These are phyloP conservation scores for Naganishia vaughanmartiniae DNA, from an alignment of 768 basidiomycete species.

Conservation along the genomic window DNA sequence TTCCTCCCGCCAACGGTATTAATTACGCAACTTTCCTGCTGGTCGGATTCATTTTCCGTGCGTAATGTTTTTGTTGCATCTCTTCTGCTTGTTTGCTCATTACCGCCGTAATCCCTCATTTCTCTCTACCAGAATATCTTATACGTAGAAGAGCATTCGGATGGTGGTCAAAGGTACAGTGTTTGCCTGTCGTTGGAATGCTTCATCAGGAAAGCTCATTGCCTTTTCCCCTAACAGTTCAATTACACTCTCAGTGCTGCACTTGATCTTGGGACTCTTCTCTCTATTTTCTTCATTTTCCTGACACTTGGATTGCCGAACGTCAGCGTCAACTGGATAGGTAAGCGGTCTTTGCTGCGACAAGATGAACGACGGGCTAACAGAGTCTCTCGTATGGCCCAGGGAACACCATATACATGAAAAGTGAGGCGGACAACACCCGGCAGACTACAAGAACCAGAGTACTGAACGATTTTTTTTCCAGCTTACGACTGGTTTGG, in stretches of 20 bases:
- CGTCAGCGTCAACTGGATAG: slow-evolving; percentile 49
- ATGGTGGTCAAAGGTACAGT: slow-evolving; percentile 58
- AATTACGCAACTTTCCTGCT: slow-evolving; percentile 90
- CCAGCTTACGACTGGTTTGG: slow-evolving; percentile 24
- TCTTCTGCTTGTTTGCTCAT: not conserved
- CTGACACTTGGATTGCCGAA: slow-evolving; percentile 54
- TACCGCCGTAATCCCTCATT: too few relatives aligned
- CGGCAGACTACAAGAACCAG: too few relatives aligned
- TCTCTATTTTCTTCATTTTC: slow-evolving; percentile 51
- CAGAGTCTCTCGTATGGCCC: not conserved
- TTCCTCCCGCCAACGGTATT: slow-evolving; percentile 89
- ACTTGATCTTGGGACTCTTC: slow-evolving; percentile 57
- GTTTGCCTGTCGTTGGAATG: not conserved
- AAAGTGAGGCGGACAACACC: slow-evolving; percentile 36
- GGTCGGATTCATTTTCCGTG: slow-evolving; percentile 80
- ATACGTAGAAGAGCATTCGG: slow-evolving; percentile 54
- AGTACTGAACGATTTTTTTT: too few relatives aligned
- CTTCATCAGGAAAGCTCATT: too few relatives aligned
- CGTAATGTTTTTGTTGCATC: slow-evolving; percentile 31
- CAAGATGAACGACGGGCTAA: too few relatives aligned
- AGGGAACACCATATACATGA: slow-evolving; percentile 53
- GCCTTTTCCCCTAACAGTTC: slow-evolving; percentile 43
- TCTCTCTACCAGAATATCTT: slow-evolving; percentile 51
- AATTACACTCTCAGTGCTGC: slow-evolving; percentile 57
- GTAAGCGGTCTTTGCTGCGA: not conserved